phyloP scores from a whole-genome alignment of 1,139 yeast species.

The Taphrina sp. region DNA sequence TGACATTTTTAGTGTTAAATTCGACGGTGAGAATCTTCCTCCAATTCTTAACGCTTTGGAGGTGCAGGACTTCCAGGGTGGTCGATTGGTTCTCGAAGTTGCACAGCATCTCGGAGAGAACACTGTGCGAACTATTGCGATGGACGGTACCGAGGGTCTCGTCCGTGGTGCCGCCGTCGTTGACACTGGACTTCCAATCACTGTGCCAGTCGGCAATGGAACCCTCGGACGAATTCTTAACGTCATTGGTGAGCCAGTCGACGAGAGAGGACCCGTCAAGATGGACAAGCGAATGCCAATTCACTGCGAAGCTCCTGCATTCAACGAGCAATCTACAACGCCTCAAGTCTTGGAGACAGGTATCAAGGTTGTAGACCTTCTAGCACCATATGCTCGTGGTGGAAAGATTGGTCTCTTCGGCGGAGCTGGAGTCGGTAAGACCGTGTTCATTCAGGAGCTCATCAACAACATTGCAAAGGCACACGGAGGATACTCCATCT shows the following conservation, averaged over 20 bases:
- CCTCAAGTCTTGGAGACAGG: slow-evolving; percentile 99
- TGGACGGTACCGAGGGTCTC: slow-evolving; percentile 99
- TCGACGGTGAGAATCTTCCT: slow-evolving; percentile 35
- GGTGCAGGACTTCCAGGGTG: slow-evolving; percentile 66
- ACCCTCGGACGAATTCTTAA: slow-evolving; percentile 98
- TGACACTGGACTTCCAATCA: slow-evolving; percentile 98
- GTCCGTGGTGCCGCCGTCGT: slow-evolving; percentile 91
- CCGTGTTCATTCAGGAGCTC: slow-evolving; percentile 99
- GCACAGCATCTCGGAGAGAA: slow-evolving; percentile 99
- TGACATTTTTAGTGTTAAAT: slow-evolving; percentile 35
- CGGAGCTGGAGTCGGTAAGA: slow-evolving; percentile 99
- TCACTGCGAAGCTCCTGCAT: slow-evolving; percentile 96
- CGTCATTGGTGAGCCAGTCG: slow-evolving; percentile 99
- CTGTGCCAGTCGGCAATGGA: slow-evolving; percentile 99
- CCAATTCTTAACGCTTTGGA: slow-evolving; percentile 88
- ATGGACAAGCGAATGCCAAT: slow-evolving; percentile 91
- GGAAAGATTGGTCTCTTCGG: slow-evolving; percentile 99
- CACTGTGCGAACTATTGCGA: slow-evolving; percentile 99
- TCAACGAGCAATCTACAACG: slow-evolving; percentile 93
- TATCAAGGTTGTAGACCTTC: slow-evolving; percentile 98
- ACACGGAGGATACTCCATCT: slow-evolving; percentile 99
- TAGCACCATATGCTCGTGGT: slow-evolving; percentile 99
- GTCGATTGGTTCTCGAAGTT: slow-evolving; percentile 88
- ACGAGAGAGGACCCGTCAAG: slow-evolving; percentile 98
- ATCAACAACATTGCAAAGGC: slow-evolving; percentile 99